Percentiles rank a stretch among this genome's conserved stretches.
These are phyloP conservation scores for Sarocladium strictum DNA, from an alignment of 2,329 filamentous ascomycete genomes.

Conservation along the genomic window DNA sequence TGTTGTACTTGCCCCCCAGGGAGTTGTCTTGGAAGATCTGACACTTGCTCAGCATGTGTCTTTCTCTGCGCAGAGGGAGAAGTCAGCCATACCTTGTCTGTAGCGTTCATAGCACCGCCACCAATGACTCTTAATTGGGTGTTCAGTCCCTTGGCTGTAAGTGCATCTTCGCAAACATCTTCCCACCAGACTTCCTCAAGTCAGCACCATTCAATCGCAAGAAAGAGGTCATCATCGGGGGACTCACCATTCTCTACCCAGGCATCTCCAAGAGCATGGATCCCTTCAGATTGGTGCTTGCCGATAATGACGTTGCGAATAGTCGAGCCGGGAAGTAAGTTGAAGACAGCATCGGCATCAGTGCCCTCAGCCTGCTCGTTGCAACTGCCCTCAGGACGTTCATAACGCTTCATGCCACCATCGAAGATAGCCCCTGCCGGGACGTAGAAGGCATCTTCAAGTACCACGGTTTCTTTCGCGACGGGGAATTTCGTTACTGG, in stretches of 20 bases:
- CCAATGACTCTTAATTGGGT: conserved; percentile 23
- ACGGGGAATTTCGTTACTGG: conserved; percentile 23
- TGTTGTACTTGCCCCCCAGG: conserved; percentile 24
- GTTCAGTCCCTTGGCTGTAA: conserved; percentile 23
- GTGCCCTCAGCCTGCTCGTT: conserved; percentile 38
- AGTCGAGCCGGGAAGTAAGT: conserved; percentile 27
- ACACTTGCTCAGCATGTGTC: background rate
- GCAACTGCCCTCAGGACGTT: conserved; percentile 34
- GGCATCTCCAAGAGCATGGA: conserved; percentile 23
- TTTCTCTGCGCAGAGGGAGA: background rate
- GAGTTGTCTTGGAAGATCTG: conserved; percentile 26
- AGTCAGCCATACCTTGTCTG: conserved; percentile 18
- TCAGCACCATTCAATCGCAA: background rate
- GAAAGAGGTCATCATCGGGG: background rate
- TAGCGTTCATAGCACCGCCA: conserved; percentile 21
- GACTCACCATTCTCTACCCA: conserved; percentile 24
- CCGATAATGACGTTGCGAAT: conserved; percentile 34
- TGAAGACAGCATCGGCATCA: conserved; percentile 33
- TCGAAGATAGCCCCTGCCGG: conserved; percentile 26
- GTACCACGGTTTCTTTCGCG: conserved; percentile 21
- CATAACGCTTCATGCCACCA: conserved; percentile 30
- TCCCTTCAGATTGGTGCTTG: conserved; percentile 26
- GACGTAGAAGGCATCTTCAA: conserved; percentile 24
- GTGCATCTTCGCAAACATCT: conserved; percentile 23
- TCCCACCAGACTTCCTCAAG: conserved; percentile 22